A percentile compares a stretch with the other conserved stretches of the same genome.
phyloP scores from a whole-genome alignment of 2,329 filamentous ascomycete genomes.

The Fusarium nematophilum region DNA sequence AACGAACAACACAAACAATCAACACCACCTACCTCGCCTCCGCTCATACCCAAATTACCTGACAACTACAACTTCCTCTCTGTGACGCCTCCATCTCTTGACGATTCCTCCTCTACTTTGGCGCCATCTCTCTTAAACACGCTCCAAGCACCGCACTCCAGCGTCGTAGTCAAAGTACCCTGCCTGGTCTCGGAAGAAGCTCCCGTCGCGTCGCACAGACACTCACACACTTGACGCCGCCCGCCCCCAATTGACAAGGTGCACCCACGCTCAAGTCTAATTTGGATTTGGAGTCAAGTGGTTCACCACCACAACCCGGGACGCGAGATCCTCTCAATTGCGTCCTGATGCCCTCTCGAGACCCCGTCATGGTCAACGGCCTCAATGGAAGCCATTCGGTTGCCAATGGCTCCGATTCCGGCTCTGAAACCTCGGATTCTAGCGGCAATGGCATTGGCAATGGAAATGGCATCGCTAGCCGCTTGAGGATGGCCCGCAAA shows the following conservation, averaged over 20 bases:
- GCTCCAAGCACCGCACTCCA: neutral
- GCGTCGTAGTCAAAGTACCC: constrained; percentile 1
- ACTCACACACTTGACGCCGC: constrained; percentile 12
- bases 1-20: constrained; percentile 17
- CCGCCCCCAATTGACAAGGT: constrained; percentile 31
- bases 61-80: constrained; percentile 21
- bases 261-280: constrained; percentile 18
- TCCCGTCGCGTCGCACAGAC: constrained; percentile 10
- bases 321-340: constrained; percentile 22
- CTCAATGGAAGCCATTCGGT: constrained; percentile 35
- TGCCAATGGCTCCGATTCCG: constrained; percentile 38
- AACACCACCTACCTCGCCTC: constrained; percentile 21
- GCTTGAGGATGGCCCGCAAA: constrained; percentile 62
- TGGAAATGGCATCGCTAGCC: constrained; percentile 48
- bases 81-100: neutral
- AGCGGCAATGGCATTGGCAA: constrained; percentile 51
- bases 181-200: constrained; percentile 1
- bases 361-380: constrained; percentile 39
- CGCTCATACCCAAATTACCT: constrained; percentile 30
- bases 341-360: constrained; percentile 36
- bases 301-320: constrained; percentile 20
- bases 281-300: constrained; percentile 16
- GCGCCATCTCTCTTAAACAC: constrained; percentile 1
- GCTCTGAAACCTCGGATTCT: constrained; percentile 41
- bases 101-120: constrained; percentile 7